These are phyloP conservation scores for Eragrostis curvula DNA, from an alignment of 176 grass and related monocot genomes.

Conservation along the genomic window DNA sequence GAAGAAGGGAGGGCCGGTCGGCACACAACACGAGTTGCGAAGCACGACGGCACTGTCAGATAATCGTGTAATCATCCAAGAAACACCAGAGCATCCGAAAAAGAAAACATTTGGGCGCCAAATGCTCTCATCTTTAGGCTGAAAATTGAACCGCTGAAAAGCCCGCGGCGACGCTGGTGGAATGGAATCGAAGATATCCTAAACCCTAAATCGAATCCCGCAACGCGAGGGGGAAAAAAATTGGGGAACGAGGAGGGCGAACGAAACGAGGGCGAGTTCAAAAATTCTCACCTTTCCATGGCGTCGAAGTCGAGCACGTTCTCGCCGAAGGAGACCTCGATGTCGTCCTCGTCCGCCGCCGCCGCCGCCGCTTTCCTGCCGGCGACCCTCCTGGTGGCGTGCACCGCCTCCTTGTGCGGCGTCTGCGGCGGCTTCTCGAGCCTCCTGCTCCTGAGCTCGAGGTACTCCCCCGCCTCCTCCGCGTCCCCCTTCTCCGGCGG, in stretches of 20 bases:
- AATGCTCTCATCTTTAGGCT: not conserved
- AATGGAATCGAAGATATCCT: not conserved
- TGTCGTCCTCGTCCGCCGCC: slow-evolving; percentile 26
- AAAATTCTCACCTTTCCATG: slow-evolving; percentile 49
- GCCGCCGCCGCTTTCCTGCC: not conserved
- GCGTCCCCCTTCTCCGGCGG: slow-evolving; percentile 19
- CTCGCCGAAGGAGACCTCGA: slow-evolving; percentile 66
- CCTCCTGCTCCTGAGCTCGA: slow-evolving; percentile 84
- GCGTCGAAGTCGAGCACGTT: slow-evolving; percentile 60
- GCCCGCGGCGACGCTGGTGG: not conserved
- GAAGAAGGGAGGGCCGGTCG: not conserved
- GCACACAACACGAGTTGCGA: not conserved
- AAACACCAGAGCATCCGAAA: not conserved
- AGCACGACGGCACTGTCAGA: not conserved
- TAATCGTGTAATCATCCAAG: not conserved
- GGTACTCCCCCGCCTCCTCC: slow-evolving; percentile 37
- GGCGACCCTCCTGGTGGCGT: not conserved
- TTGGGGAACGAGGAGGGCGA: not conserved
- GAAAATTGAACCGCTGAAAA: not conserved
- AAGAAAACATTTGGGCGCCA: not conserved
- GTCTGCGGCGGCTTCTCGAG: slow-evolving; percentile 67
- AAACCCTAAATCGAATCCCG: slow-evolving; percentile 27
- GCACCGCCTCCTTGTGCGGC: slow-evolving; percentile 40
- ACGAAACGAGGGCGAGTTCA: not conserved
- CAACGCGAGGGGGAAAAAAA: not conserved